Base-by-base conservation (phyloP, 23 red algal species). In the Gracilaria vermiculophylla region DNA sequence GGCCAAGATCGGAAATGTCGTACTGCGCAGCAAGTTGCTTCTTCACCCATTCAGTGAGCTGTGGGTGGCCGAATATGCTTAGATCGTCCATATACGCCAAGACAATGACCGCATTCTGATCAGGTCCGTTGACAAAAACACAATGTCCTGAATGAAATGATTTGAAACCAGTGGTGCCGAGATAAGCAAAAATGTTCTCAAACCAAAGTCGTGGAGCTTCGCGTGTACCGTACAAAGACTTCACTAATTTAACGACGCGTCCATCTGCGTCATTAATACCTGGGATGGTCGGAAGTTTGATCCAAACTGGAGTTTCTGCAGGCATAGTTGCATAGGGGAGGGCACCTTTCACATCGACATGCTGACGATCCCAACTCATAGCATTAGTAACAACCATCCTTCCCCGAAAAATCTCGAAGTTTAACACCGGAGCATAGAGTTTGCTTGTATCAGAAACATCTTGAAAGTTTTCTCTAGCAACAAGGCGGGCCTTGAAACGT, bases 391-490 rank as follows among this genome's bases (percentile, higher is more conserved):
- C 8, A 13, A 54, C 51, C 2, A 87, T 25, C 10, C 62, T 11
- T 13, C 48, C 19, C 16, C 40, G 19, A 34, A 77, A 73, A 19
- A 87, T 2, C 19, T 87, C 66, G 48, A 87, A 87, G 48, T 40
- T 36, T 2, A 60, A 24, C 19, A 87, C 83, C 27, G 67, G 83
- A 20, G 65, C 66, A 41, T 77, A 87, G 14, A 23, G 19, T 3
- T 53, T n/a, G 1, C 28, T 14, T 5, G 3, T 50, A 24, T 85
- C 42, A 1, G 8, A 19, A 6, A 50, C 47, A 21, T 5, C 17
- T 31, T 87, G 83, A 55, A 87, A 42, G 39, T 87, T 87, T 37
- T 47, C 83, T 33, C 83, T 49, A 21, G 65, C 66, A 20, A 87
- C 67, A 2, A 87, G 43, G 27, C 83, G 51, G 34, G 83, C 83